A percentile compares a stretch with the other conserved stretches of the same genome.
Evolutionary conservation across 805 yeast species (phyloP).

Genomic region (Metschnikowia shivogae): DNA sequence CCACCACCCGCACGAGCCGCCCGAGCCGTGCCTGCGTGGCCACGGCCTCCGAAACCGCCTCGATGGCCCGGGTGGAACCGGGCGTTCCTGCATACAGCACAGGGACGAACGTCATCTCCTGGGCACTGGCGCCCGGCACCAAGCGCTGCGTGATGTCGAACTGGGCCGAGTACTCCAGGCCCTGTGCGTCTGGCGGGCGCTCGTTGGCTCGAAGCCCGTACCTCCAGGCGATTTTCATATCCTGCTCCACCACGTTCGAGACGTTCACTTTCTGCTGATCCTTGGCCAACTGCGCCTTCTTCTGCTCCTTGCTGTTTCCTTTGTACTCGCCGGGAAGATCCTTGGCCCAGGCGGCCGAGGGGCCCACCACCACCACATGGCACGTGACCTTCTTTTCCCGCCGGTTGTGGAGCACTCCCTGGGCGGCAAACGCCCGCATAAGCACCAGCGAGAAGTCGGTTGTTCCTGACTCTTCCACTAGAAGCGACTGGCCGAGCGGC

Average conservation of each 20-base stretch:
- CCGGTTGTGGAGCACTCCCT: conserved; percentile 68
- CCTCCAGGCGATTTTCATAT: conserved; percentile 91
- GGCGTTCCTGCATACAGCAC: conserved; percentile 23
- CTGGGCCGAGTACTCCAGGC: conserved; percentile 53
- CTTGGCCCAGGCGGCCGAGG: conserved; percentile 54
- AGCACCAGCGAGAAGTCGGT: conserved; percentile 81
- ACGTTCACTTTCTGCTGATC: conserved; percentile 66
- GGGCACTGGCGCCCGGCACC: conserved; percentile 58
- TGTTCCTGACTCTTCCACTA: conserved; percentile 80
- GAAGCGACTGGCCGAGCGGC: conserved; percentile 68
- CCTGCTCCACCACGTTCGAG: conserved; percentile 54
- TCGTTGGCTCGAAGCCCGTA: conserved; percentile 47
- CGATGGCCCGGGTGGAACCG: conserved; percentile 21
- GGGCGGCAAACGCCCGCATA: conserved; percentile 66
- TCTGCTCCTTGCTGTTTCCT: conserved; percentile 63
- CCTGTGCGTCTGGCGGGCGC: conserved; percentile 11
- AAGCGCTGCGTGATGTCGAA: conserved; percentile 76
- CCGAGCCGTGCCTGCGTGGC: conserved; percentile 37
- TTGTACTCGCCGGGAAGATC: conserved; percentile 75
- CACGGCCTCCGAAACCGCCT: conserved; percentile 20
- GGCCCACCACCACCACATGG: conserved; percentile 62
- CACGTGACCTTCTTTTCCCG: conserved; percentile 40
- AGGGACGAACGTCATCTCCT: conserved; percentile 58
- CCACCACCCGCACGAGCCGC: conserved; percentile 56
- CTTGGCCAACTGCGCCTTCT: conserved; percentile 51